These are phyloP conservation scores for Podospora fimiseda DNA, from an alignment of 495 filamentous ascomycete species.

Conservation along the genomic window DNA sequence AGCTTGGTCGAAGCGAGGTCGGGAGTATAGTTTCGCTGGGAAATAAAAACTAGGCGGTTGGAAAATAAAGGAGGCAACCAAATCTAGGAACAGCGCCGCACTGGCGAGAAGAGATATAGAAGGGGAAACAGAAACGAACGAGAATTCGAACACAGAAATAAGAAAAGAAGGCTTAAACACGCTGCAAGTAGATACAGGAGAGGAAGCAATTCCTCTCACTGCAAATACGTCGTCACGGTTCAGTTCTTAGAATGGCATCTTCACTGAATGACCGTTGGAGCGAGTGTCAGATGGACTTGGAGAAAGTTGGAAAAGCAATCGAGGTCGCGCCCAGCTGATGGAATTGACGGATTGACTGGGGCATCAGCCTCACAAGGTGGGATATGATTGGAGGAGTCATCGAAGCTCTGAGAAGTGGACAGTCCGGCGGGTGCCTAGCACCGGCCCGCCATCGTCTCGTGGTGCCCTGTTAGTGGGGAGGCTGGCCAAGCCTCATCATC, in stretches of 20 bases:
- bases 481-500: constrained; percentile 9
- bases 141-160: too few relatives aligned
- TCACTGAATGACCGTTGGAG: constrained; percentile 24
- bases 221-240: constrained; percentile 3
- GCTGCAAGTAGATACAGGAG: constrained; percentile 12
- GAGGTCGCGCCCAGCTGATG: constrained; percentile 29
- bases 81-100: too few relatives aligned
- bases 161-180: too few relatives aligned
- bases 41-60: too few relatives aligned
- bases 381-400: constrained; percentile 24
- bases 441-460: constrained; percentile 13
- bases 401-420: constrained; percentile 26
- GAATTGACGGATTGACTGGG: constrained; percentile 1
- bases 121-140: too few relatives aligned
- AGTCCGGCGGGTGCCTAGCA: constrained; percentile 28
- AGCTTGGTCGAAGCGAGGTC: too few relatives aligned
- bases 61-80: too few relatives aligned
- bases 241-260: constrained; percentile 14
- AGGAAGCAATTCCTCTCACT: constrained; percentile 8
- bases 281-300: constrained; percentile 32
- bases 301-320: constrained; percentile 18
- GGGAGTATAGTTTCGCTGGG: too few relatives aligned
- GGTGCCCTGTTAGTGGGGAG: constrained; percentile 17
- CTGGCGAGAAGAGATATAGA: too few relatives aligned
- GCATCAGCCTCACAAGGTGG: constrained; percentile 29